A percentile compares a stretch with the other conserved stretches of the same genome.
These are phyloP conservation scores for Martiniozyma abietophila DNA, from an alignment of 805 yeast genomes.

Conservation along the genomic window DNA sequence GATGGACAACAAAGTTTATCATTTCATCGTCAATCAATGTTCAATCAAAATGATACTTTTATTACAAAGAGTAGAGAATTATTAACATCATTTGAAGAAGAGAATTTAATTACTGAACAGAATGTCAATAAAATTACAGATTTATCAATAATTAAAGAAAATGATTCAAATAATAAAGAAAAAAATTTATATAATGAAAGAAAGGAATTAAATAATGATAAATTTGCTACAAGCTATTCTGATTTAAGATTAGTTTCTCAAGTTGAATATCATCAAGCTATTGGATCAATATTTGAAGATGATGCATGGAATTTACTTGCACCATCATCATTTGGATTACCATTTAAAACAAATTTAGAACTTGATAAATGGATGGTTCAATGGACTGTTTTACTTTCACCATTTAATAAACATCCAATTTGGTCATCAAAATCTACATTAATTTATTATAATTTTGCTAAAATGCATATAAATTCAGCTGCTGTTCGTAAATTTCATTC, in stretches of 20 bases:
- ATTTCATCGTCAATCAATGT: slow-evolving; percentile 46
- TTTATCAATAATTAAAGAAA: slow-evolving; percentile 2
- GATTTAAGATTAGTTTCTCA: slow-evolving; percentile 58
- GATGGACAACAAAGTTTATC: slow-evolving; percentile 65
- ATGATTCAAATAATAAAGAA: slow-evolving; percentile 1
- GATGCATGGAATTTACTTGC: slow-evolving; percentile 52
- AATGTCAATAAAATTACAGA: slow-evolving; percentile 1
- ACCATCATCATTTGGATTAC: slow-evolving; percentile 57
- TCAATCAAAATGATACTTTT: slow-evolving; percentile 37
- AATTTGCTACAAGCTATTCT: slow-evolving; percentile 21
- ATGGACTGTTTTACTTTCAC: slow-evolving; percentile 63
- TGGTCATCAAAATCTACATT: slow-evolving; percentile 68
- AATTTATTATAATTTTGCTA: slow-evolving; percentile 65
- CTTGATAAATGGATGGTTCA: slow-evolving; percentile 74
- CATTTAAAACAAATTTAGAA: slow-evolving; percentile 57
- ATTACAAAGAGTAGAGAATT: slow-evolving; percentile 34
- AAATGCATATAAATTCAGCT: slow-evolving; percentile 56
- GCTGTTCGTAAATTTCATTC: slow-evolving; percentile 37
- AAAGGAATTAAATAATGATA: not conserved
- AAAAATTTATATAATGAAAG: not conserved
- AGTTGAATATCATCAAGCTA: slow-evolving; percentile 58
- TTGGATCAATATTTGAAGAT: slow-evolving; percentile 46
- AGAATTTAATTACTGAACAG: too few species aligned
- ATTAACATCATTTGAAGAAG: slow-evolving; percentile 17
- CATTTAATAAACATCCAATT: slow-evolving; percentile 38